phyloP scores from a whole-genome alignment of 2,329 filamentous ascomycete genomes.

The Paraphoma sp. region DNA sequence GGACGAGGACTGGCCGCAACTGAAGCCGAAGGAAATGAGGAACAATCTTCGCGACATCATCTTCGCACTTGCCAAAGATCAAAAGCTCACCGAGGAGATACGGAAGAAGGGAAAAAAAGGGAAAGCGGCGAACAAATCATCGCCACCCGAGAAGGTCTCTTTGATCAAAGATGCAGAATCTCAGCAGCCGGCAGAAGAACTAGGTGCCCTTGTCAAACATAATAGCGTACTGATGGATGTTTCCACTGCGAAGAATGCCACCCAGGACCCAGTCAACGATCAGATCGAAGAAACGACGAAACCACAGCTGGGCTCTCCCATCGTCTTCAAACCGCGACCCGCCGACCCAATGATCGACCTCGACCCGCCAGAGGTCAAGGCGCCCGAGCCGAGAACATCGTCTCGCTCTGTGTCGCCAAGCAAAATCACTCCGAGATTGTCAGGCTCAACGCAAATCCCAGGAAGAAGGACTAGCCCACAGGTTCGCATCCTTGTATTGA shows the following conservation, averaged over 20 bases:
- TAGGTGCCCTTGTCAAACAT: too few relatives aligned
- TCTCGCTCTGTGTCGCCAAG: slow-evolving; percentile 2
- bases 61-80: slow-evolving; percentile 65
- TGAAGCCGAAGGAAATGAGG: slow-evolving; percentile 66
- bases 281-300: neutral
- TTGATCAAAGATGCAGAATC: neutral
- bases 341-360: neutral
- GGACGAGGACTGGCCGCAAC: slow-evolving; percentile 60
- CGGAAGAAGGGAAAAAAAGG: slow-evolving; percentile 22
- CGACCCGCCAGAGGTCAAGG: neutral
- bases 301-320: neutral
- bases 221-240: too few relatives aligned
- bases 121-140: neutral
- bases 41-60: slow-evolving; percentile 70
- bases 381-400: neutral
- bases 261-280: too few relatives aligned
- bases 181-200: too few relatives aligned
- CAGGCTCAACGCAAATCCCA: neutral
- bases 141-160: neutral
- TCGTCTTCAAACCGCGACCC: neutral
- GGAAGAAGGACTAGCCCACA: slow-evolving; percentile 11
- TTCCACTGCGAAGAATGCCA: too few relatives aligned
- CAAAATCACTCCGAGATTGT: neutral
- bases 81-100: slow-evolving; percentile 14
- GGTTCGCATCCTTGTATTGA: slow-evolving; percentile 10